Conservation (phyloP, 2,329 filamentous ascomycete genomes). For the Scedosporium minutisporum region DNA sequence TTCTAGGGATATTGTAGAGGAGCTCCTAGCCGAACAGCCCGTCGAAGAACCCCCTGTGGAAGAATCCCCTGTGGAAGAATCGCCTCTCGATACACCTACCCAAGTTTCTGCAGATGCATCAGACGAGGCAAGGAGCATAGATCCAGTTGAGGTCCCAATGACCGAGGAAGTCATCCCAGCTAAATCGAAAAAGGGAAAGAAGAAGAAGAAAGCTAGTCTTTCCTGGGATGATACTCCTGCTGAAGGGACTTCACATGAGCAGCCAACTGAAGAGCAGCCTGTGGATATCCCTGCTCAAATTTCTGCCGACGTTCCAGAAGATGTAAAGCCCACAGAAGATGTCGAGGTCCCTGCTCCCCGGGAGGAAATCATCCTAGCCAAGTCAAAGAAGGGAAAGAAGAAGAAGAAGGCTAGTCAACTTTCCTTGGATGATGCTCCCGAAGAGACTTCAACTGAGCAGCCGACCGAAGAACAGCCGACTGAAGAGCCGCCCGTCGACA, state of each 20-base stretch:
- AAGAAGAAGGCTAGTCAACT: conserved; percentile 13
- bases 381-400: conserved; percentile 14
- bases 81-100: not conserved
- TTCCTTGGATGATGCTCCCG: not conserved
- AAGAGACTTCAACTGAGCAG: not conserved
- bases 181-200: conserved; percentile 13
- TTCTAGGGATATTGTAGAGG: not conserved
- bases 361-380: not conserved
- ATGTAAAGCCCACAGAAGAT: not conserved
- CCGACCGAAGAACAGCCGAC: not conserved
- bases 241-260: not conserved
- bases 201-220: conserved; percentile 14
- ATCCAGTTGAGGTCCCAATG: not conserved
- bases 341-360: not conserved
- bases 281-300: too few species aligned
- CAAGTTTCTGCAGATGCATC: not conserved
- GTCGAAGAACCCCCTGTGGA: not conserved
- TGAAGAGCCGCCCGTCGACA: not conserved
- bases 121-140: not conserved
- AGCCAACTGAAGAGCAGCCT: not conserved
- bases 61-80: not conserved
- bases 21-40: not conserved
- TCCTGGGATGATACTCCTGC: not conserved
- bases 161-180: not conserved
- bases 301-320: not conserved